Conservation (phyloP, 2,329 filamentous ascomycete genomes). For the Cercospora sojina region DNA sequence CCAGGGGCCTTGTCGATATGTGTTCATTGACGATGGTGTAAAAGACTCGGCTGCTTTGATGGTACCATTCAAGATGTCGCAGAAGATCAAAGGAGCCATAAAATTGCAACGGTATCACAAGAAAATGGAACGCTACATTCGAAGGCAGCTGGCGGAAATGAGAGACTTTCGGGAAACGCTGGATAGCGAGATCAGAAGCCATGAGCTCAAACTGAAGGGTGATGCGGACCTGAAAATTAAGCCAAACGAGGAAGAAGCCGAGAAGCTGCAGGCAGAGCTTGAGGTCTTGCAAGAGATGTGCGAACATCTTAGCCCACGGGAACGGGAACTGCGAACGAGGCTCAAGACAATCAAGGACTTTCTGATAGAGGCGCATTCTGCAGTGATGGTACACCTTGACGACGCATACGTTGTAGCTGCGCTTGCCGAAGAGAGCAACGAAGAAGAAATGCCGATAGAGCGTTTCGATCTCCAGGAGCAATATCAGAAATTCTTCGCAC, state of each 20-base stretch:
- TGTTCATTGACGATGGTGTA: conserved; percentile 4
- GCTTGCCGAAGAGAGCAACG: neutral
- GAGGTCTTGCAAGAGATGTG: conserved; percentile 1
- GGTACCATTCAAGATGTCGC: conserved; percentile 8
- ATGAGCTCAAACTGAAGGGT: neutral
- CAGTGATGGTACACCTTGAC: conserved; percentile 5
- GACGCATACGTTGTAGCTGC: conserved; percentile 5
- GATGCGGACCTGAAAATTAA: neutral
- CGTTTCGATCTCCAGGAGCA: conserved; percentile 9
- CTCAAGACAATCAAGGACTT: neutral
- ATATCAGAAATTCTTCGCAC: conserved; percentile 8
- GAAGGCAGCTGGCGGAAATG: conserved; percentile 1
- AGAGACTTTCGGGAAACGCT: neutral
- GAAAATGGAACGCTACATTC: neutral
- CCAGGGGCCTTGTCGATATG: neutral
- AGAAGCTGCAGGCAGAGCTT: neutral
- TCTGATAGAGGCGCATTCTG: neutral
- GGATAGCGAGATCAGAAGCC: conserved; percentile 6
- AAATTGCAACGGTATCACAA: neutral
- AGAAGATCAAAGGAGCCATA: neutral
- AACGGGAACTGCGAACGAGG: neutral
- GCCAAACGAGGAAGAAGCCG: neutral
- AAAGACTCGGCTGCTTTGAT: conserved; percentile 5
- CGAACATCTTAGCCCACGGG: neutral
- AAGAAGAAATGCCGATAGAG: conserved; percentile 9